Base-by-base conservation (phyloP, 2,329 filamentous ascomycete species). In the Tolypocladium nubicola region DNA sequence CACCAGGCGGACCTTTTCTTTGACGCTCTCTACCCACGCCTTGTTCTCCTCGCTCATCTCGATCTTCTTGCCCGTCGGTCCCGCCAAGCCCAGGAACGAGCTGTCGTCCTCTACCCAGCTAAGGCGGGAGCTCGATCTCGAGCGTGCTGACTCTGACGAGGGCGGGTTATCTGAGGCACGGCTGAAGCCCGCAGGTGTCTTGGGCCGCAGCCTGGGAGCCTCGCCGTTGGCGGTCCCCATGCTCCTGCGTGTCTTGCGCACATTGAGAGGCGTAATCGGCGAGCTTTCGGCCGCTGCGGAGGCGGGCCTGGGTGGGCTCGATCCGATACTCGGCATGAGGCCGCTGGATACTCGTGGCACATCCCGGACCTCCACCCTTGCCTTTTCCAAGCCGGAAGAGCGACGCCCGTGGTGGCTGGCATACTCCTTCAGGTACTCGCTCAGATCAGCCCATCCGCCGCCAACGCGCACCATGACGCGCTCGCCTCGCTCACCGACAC, bases 391-490 rank as follows among this genome's bases (percentile, higher is more conserved):
- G 56, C 72, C 72, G 59, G 74, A 70, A 55, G 81, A 81, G 47
- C 83, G 85, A n/a, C 89, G 86, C 49, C 89, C 89, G 69, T 99
- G 94, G 68, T 99, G 94, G 59, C 86, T 85, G 9, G 91, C 92
- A 66, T 97, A 99, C 70, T 96, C 90, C 64, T 91, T 88, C 47
- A 99, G 79, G 67, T 97, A 99, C 71, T 97, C 94, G 41, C 89
- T 93, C 23, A 99, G 77, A 71, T 99, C 94, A 16, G 92, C 91
- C 94, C 94, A 99, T n/a, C 94, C 94, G 59, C 94, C 94, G 14
- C 94, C 94, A 14, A 99, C 93, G 40, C 94, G 88, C 9, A 99
- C 94, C 94, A 99, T 97, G 60, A 97, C 91, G 55, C 94, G 85
- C 71, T 97, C 91, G 19, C 89, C 90, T 57, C 85, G 81, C 70